Evolutionary conservation across 2,329 filamentous ascomycete species (phyloP), one percentile per base, ranked within the genome.

Genomic region (Verticillium isaacii): DNA sequence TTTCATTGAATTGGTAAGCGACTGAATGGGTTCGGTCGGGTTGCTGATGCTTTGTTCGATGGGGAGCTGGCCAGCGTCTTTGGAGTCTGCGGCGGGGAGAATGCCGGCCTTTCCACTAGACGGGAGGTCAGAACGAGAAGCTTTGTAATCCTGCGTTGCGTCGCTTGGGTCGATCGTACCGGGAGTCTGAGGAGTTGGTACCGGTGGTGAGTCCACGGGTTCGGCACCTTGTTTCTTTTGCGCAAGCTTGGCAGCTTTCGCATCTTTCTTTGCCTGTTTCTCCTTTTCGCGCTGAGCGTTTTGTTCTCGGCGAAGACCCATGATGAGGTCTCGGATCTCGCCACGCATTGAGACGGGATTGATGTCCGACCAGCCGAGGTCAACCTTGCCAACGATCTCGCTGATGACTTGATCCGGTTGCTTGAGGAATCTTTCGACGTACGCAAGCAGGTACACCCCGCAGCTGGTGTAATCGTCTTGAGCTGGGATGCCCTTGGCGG

Each of bases 401-500:
- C 77, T 77, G 17, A 91, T 80, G 66, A 96, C 95, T 0, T 71
- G 73, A 65, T 91, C 86, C 0, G 94, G 94, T 63, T 92, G 78
- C 59, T 86, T 81, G 17, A 96, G 82, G 65, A 99, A 97, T 65
- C 90, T 87, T 66, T 92, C 85, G 60, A 96, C 81, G 69, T 98
- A 99, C 2, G 89, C 90, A 4, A 97, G 78, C 3, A 98, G 78
- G 68, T 90, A 99, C 0, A 97, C 78, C 9, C 95, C 95, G 69
- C 95, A 99, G 72, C 99, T 95, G 64, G 86, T 93, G 67, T 84
- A 90, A 70, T 99, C 98, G 57, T 85, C 77, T 73, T 99, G 95
- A 64, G 84, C 77, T 0, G 95, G 94, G 15, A 97, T 89, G 8
- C 83, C 81, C 63, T 85, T 89, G 5, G 91, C 91, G 45, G 87